Percentiles rank a stretch among this genome's conserved stretches.
phyloP scores from a whole-genome alignment of 139 green algal species.

The Coccomyxa sp. region DNA sequence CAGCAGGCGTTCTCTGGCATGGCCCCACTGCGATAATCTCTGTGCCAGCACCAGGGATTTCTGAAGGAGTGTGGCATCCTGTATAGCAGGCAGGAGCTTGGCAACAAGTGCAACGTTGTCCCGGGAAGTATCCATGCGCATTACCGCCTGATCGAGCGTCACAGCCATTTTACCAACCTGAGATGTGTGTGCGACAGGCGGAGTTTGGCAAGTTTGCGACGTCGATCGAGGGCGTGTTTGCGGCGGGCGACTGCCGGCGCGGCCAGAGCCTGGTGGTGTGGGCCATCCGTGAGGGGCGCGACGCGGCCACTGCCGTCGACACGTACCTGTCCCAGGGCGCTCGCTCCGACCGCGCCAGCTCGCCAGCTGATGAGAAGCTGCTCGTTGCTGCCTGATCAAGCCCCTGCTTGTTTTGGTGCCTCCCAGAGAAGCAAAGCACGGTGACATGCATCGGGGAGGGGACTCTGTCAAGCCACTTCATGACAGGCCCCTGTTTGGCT shows the following conservation, averaged over 20 bases:
- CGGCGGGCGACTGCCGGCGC: conserved; percentile 90
- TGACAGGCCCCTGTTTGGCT: too few species aligned
- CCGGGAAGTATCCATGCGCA: not conserved
- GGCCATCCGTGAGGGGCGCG: conserved; percentile 90
- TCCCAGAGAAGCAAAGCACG: too few species aligned
- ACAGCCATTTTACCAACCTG: not conserved
- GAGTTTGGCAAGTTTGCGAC: conserved; percentile 86
- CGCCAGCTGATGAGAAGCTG: not conserved
- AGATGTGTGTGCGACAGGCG: conserved; percentile 33
- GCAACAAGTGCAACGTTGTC: too few species aligned
- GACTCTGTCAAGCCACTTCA: too few species aligned
- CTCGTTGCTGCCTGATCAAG: not conserved
- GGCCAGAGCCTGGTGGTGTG: conserved; percentile 91
- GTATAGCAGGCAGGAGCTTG: too few species aligned
- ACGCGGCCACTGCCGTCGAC: conserved; percentile 70
- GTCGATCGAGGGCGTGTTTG: conserved; percentile 87
- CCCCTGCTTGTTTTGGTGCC: too few species aligned
- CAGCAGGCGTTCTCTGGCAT: not conserved
- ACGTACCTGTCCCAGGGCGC: conserved; percentile 38
- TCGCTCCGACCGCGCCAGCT: not conserved
- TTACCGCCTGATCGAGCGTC: not conserved
- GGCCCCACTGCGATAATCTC: too few species aligned
- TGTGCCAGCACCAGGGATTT: too few species aligned
- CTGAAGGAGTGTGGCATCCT: too few species aligned
- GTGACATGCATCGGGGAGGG: too few species aligned